Evolutionary conservation across 768 basidiomycete genomes (phyloP), one percentile per base, ranked within the genome.

Genomic region (Cystoderma amianthinum): DNA sequence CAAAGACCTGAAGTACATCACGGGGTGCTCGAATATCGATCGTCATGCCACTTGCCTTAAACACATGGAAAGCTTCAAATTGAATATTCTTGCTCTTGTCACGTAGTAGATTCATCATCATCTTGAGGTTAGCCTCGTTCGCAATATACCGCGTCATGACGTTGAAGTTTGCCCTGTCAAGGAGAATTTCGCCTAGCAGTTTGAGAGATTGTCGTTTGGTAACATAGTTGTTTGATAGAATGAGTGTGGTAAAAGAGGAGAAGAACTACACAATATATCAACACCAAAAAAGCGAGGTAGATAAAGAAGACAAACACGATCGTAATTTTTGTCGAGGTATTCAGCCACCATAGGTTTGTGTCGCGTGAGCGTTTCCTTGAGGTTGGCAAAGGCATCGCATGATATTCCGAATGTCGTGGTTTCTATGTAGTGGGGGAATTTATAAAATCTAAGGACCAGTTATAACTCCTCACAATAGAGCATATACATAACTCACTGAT

Each of bases 11-110:
- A 36, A 12, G n/a, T 11, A 32, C 23, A 16, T 5, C 37, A 36
- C 32, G 35, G 15, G n/a, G n/a, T n/a, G n/a, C n/a, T 28, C n/a
- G 25, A 28, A n/a, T 28, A 7, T 7, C 25, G 25, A 28, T 7
- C n/a, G 25, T 7, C 7, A 28, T n/a, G 7, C 7, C 7, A 49
- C 76, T n/a, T 41, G 92, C 95, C 80, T 98, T 99, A 78, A 99
- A 99, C 28, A 99, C 96, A 55, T 99, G 96, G 66, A 99, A 99
- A 2, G 96, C 95, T 60, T 99, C 96, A 43, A 98, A 99, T 61
- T 99, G 96, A 35, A 99, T 98, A 62, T 99, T 99, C 74, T 92
- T 90, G 76, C 94, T 97, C 77, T 94, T 96, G 60, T 97, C 92
- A 47, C 94, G 78, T 42, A 99, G 70, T 42, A 98, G 75, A 62